These are phyloP conservation scores for Quillaja saponaria DNA, from an alignment of 306 rosid species.

Conservation along the genomic window DNA sequence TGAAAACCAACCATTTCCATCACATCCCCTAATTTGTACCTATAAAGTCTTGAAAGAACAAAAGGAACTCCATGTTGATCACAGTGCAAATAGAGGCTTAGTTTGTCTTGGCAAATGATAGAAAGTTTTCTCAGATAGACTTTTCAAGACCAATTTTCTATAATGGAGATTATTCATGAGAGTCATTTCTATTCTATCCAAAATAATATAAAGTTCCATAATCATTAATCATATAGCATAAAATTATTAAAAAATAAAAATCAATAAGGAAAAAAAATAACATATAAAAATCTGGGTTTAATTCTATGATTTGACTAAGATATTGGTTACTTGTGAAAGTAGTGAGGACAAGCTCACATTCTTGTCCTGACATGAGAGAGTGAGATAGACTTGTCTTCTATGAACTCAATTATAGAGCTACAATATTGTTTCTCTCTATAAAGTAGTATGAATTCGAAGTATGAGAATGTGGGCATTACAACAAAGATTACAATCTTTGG, in stretches of 20 bases:
- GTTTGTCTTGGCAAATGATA: neutral
- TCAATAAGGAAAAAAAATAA: neutral
- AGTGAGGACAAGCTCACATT: conserved; percentile 84
- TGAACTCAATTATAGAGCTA: conserved; percentile 40
- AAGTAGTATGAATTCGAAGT: conserved; percentile 91
- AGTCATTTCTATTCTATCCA: neutral
- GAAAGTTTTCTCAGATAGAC: neutral
- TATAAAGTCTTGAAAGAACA: conserved; percentile 65
- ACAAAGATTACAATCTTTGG: conserved; percentile 81
- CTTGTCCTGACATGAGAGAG: conserved; percentile 77
- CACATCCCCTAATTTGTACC: conserved; percentile 87
- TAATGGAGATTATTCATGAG: conserved; percentile 14
- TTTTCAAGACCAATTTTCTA: neutral
- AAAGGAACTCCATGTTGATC: conserved; percentile 3
- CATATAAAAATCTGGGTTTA: too few relatives aligned
- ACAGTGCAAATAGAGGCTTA: too few relatives aligned
- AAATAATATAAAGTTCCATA: neutral
- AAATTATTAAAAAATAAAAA: too few relatives aligned
- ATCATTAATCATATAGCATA: conserved; percentile 1
- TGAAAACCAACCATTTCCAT: conserved; percentile 85
- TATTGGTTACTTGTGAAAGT: conserved; percentile 70
- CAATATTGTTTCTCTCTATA: conserved; percentile 40
- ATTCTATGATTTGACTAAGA: too few relatives aligned
- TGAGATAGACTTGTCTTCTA: conserved; percentile 76
- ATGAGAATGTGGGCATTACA: conserved; percentile 81